Conservation (phyloP, 179 eudicot species). For the Monotropa hypopitys region DNA sequence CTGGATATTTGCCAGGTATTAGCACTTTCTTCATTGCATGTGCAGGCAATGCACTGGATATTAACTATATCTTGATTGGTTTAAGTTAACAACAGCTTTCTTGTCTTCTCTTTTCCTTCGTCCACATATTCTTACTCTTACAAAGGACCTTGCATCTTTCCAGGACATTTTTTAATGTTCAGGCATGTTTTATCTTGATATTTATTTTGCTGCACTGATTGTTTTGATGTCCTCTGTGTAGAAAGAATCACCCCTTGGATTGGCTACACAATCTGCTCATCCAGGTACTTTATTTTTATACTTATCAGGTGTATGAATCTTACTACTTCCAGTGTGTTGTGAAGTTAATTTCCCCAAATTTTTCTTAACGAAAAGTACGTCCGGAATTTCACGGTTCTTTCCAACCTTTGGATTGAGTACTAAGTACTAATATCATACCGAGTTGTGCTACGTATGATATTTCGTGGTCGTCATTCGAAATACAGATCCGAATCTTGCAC, state of each 20-base stretch:
- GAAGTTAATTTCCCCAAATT: background rate
- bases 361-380: too few relatives aligned
- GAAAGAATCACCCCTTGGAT: slow-evolving; percentile 87
- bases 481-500: background rate
- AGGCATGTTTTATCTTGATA: background rate
- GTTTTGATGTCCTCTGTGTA: slow-evolving; percentile 25
- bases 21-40: background rate
- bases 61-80: background rate
- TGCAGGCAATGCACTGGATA: background rate
- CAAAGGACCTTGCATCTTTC: background rate
- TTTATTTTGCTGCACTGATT: background rate
- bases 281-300: slow-evolving; percentile 43
- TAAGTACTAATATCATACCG: background rate
- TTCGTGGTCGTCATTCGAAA: background rate
- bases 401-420: background rate
- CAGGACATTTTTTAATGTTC: background rate
- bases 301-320: background rate
- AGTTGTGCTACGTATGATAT: background rate
- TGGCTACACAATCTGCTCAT: slow-evolving; percentile 84
- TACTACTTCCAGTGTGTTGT: background rate
- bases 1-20: background rate
- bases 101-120: too few relatives aligned
- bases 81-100: background rate
- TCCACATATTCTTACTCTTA: background rate
- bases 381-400: background rate